Evolutionary conservation across 2,329 filamentous ascomycete species (phyloP).

Genomic region (Penicillium griseofulvum): DNA sequence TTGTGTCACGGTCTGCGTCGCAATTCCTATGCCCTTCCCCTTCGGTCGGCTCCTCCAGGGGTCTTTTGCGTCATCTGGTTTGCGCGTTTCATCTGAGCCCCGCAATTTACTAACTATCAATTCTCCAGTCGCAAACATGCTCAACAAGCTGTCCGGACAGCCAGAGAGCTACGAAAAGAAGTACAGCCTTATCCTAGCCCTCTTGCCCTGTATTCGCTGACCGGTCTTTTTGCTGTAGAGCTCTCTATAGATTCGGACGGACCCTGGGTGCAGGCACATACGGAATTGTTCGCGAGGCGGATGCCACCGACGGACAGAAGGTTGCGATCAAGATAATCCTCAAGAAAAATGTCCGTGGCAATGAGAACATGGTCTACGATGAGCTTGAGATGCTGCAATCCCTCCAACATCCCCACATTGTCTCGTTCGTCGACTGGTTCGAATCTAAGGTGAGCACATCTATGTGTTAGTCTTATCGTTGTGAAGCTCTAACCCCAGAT

Average conservation of each 20-base stretch:
- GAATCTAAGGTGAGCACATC: conserved; percentile 74
- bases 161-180: conserved; percentile 99
- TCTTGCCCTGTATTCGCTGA: conserved; percentile 3
- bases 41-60: conserved; percentile 15
- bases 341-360: conserved; percentile 98
- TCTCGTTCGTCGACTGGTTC: conserved; percentile 98
- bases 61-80: conserved; percentile 1
- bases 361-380: conserved; percentile 98
- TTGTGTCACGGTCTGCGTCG: conserved; percentile 1
- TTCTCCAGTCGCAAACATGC: conserved; percentile 73
- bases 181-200: conserved; percentile 49
- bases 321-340: conserved; percentile 98
- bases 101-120: conserved; percentile 11
- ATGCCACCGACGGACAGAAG: conserved; percentile 71
- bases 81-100: background rate
- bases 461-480: background rate
- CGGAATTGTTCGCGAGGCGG: conserved; percentile 94
- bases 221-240: conserved; percentile 48
- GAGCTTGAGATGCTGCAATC: conserved; percentile 91
- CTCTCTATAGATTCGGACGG: conserved; percentile 86
- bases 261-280: conserved; percentile 97
- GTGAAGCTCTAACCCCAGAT: background rate
- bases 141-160: conserved; percentile 94
- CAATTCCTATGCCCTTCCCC: conserved; percentile 1
- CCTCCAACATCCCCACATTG: conserved; percentile 91